phyloP scores from a whole-genome alignment of 1,139 yeast genomes.

The Pichia sp. region DNA sequence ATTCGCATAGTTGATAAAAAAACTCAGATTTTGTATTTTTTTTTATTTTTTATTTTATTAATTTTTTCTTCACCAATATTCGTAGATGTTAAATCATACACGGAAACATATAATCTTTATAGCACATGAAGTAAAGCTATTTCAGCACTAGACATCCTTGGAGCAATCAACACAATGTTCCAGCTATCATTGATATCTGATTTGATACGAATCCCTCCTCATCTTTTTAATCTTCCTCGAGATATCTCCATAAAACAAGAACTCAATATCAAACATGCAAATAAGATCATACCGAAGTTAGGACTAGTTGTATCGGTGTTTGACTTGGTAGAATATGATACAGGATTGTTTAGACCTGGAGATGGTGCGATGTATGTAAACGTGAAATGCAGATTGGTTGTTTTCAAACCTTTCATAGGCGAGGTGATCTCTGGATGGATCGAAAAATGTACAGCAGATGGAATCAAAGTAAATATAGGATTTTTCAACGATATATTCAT shows the following conservation, averaged over 20 bases:
- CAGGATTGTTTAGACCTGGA: conserved; percentile 90
- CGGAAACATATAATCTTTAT: too few relatives aligned
- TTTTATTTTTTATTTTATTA: not conserved
- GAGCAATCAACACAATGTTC: conserved; percentile 55
- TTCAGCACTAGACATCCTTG: too few relatives aligned
- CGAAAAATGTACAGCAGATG: conserved; percentile 79
- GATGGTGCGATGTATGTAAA: conserved; percentile 87
- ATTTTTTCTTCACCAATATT: not conserved
- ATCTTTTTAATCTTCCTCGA: conserved; percentile 68
- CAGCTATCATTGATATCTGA: conserved; percentile 76
- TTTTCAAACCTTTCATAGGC: conserved; percentile 92
- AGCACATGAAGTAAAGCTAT: too few relatives aligned
- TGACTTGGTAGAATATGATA: conserved; percentile 76
- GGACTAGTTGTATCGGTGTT: conserved; percentile 84
- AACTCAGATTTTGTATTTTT: too few relatives aligned
- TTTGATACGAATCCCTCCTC: conserved; percentile 84
- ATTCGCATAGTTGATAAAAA: too few relatives aligned
- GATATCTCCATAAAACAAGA: conserved; percentile 73
- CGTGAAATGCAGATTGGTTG: conserved; percentile 67
- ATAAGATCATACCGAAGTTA: conserved; percentile 73
- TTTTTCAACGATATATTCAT: conserved; percentile 90
- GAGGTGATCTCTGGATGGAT: conserved; percentile 95
- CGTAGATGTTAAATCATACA: too few relatives aligned
- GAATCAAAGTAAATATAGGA: conserved; percentile 77
- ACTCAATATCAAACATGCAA: conserved; percentile 78